These are phyloP conservation scores for Martensiomyces pterosporus DNA, from an alignment of 192 early-diverging fungal species.

Conservation along the genomic window DNA sequence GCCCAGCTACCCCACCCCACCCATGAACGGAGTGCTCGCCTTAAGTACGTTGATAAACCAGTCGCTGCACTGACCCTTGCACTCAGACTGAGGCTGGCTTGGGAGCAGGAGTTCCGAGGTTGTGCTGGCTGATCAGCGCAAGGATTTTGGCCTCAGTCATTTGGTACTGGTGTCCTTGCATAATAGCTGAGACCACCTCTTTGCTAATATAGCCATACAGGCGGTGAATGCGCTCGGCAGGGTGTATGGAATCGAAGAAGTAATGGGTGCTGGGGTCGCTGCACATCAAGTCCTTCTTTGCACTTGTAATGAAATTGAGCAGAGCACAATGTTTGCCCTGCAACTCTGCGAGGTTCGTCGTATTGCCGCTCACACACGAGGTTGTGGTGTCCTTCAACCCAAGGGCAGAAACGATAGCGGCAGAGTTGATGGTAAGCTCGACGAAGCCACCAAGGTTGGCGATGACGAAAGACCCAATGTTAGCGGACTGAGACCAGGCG, in stretches of 20 bases:
- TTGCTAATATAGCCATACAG: constrained; percentile 4
- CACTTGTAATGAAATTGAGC: background rate
- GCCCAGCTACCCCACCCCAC: too few species aligned
- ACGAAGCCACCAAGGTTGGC: constrained; percentile 1
- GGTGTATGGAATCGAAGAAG: constrained; percentile 9
- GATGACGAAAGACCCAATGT: background rate
- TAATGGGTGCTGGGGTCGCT: background rate
- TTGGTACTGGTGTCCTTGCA: background rate
- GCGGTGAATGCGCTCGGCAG: constrained; percentile 4
- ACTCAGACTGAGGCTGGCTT: constrained; percentile 1
- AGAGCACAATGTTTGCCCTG: background rate
- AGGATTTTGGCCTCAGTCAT: constrained; percentile 5
- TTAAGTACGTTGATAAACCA: too few species aligned
- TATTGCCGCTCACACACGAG: background rate
- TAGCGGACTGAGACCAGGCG: background rate
- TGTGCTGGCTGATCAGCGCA: constrained; percentile 2
- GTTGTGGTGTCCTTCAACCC: constrained; percentile 2
- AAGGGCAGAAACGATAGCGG: constrained; percentile 1
- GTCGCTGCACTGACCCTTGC: too few species aligned
- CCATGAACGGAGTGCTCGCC: too few species aligned
- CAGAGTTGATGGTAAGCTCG: background rate
- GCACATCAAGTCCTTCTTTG: background rate
- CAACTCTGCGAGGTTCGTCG: background rate
- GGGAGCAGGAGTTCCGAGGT: background rate
- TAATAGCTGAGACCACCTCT: background rate